Evolutionary conservation across 2,329 filamentous ascomycete genomes (phyloP), one percentile per base, ranked within the genome.

Genomic region (Talaromyces sp.): DNA sequence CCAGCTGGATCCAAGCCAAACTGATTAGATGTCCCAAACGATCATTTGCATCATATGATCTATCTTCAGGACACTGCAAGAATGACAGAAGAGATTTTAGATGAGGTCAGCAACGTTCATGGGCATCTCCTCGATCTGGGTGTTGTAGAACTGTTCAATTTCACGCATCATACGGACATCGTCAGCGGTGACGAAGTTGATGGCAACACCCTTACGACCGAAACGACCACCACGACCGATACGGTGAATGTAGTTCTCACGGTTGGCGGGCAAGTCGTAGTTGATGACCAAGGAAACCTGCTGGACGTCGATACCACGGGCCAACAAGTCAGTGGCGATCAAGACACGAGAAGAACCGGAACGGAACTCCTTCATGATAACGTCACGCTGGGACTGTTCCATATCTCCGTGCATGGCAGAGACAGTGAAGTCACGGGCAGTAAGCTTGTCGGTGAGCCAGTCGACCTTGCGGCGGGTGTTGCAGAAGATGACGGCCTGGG

Each of bases 301-400:
- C 87, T 99, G 95, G 76, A 99, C 95, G 82, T 99, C 95, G 83
- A 99, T 99, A 90, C 95, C 95, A 90, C 95, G 94, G 79, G 95
- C 95, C 80, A 97, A 87, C 70, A 99, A 88, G 79, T 99, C 95
- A 71, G 95, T 99, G 82, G 95, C 93, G 77, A 99, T 99, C 77
- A 99, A 87, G 73, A 99, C 95, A 90, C 95, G 93, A 71, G 93
- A 97, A 79, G 93, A 97, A 72, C 95, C 95, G 72, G 93, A 97
- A 77, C 95, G 93, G 91, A 99, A 99, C 86, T 99, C 95, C 89
- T 99, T 97, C 95, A 99, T 99, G 82, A 99, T 99, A 78, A 96
- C 87, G 82, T 98, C 95, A 88, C 95, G 93, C 87, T 98, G 93
- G 76, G 83, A 84, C 85, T 97, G 93, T 82, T 97, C 93, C 95